These are phyloP conservation scores for Penicillium sp. DNA, from an alignment of 2,329 filamentous ascomycete genomes.

Conservation along the genomic window DNA sequence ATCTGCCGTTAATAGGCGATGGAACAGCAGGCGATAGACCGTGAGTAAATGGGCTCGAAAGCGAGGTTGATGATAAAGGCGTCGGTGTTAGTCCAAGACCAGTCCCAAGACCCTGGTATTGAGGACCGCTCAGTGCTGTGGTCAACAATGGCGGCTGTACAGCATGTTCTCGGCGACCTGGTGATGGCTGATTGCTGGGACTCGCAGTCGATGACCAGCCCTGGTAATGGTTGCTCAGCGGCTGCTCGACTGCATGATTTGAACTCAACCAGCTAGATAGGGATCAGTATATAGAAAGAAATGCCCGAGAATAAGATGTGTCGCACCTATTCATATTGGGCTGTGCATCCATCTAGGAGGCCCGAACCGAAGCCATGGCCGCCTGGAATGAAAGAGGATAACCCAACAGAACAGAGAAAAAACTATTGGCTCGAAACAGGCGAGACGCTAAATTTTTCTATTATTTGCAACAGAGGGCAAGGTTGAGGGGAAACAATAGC, in stretches of 20 bases:
- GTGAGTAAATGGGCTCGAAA: constrained; percentile 45
- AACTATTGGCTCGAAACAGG: constrained; percentile 12
- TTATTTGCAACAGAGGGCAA: constrained; percentile 28
- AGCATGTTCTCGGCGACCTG: constrained; percentile 42
- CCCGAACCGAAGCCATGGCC: constrained; percentile 29
- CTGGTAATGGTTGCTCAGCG: constrained; percentile 26
- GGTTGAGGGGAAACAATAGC: constrained; percentile 13
- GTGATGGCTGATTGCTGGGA: constrained; percentile 33
- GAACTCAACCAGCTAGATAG: constrained; percentile 31
- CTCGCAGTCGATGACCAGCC: constrained; percentile 31
- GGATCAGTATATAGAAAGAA: constrained; percentile 21
- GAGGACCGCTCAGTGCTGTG: constrained; percentile 37
- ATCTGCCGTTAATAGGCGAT: constrained; percentile 34
- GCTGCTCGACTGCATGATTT: constrained; percentile 32
- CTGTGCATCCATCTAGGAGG: constrained; percentile 24
- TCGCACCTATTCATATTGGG: constrained; percentile 40
- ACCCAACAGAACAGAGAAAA: constrained; percentile 10
- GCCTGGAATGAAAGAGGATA: constrained; percentile 18
- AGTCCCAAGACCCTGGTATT: constrained; percentile 33
- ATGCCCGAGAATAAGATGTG: background rate
- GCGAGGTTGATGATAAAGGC: constrained; percentile 42
- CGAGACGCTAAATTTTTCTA: constrained; percentile 22
- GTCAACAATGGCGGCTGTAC: constrained; percentile 42
- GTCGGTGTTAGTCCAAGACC: constrained; percentile 31
- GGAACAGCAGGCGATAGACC: constrained; percentile 35